Conservation (phyloP, 1,284 basidiomycete species). For the Agroathelia rolfsii region DNA sequence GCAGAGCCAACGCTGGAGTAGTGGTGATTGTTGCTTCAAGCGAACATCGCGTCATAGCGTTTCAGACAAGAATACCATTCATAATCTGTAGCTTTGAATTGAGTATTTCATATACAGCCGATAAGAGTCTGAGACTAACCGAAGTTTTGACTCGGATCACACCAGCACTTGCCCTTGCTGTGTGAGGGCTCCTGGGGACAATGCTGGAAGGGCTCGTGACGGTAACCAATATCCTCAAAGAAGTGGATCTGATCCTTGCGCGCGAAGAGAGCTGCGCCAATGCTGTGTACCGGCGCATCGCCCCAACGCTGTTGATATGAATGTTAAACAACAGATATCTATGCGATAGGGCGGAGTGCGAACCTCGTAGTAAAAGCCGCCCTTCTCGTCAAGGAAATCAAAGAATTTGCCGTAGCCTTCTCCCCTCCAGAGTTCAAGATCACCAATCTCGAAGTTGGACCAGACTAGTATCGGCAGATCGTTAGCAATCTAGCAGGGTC, state of each 20-base stretch:
- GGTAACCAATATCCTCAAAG: constrained; percentile 56
- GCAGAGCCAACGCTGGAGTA: too few relatives aligned
- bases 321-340: constrained; percentile 1
- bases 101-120: not conserved
- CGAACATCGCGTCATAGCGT: constrained; percentile 59
- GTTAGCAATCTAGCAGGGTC: not conserved
- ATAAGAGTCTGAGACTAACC: constrained; percentile 28
- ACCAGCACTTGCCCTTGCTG: constrained; percentile 58
- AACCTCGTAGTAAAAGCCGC: constrained; percentile 91
- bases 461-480: constrained; percentile 44
- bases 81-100: constrained; percentile 43
- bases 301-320: constrained; percentile 59
- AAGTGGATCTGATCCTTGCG: constrained; percentile 73
- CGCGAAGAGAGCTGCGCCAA: constrained; percentile 77
- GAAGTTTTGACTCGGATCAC: constrained; percentile 51
- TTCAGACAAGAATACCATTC: constrained; percentile 76
- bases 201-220: constrained; percentile 75
- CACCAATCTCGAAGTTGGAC: constrained; percentile 88
- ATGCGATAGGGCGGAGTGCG: constrained; percentile 5
- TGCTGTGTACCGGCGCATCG: constrained; percentile 85
- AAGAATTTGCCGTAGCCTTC: constrained; percentile 84
- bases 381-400: constrained; percentile 70
- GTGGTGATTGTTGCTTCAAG: too few relatives aligned
- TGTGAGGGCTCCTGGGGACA: constrained; percentile 53
- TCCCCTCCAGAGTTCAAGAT: constrained; percentile 74